These are phyloP conservation scores for Spathaspora boniae DNA, from an alignment of 805 yeast genomes.

Conservation along the genomic window DNA sequence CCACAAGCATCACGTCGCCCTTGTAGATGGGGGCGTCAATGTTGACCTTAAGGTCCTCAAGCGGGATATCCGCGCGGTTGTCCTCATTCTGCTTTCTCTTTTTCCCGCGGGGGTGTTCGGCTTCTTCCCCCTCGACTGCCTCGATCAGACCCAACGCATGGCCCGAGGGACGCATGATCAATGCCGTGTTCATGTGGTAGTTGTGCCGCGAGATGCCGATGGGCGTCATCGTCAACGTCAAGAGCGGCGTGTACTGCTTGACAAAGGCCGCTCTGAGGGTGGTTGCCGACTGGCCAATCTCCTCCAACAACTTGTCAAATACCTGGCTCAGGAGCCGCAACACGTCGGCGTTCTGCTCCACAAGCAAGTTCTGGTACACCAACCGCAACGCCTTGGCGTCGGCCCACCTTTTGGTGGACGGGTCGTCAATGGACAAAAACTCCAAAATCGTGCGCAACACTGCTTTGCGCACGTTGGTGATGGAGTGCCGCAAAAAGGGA, in stretches of 20 bases:
- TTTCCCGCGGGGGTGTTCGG: constrained; percentile 38
- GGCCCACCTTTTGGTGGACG: constrained; percentile 64
- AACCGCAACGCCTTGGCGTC: constrained; percentile 70
- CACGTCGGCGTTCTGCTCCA: constrained; percentile 83
- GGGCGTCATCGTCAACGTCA: constrained; percentile 82
- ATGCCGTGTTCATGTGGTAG: constrained; percentile 75
- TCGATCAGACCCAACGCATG: constrained; percentile 27
- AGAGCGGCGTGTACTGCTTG: constrained; percentile 55
- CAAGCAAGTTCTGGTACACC: constrained; percentile 78
- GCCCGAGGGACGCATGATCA: constrained; percentile 80
- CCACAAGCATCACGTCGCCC: constrained; percentile 88
- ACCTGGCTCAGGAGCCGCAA: constrained; percentile 59
- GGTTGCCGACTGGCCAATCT: constrained; percentile 41
- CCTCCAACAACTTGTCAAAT: constrained; percentile 52
- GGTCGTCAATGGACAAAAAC: constrained; percentile 59
- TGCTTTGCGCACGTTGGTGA: constrained; percentile 84
- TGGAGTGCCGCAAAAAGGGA: constrained; percentile 92
- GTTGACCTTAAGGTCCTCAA: constrained; percentile 65
- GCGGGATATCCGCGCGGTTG: constrained; percentile 38
- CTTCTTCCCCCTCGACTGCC: too few relatives aligned
- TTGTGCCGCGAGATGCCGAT: constrained; percentile 89
- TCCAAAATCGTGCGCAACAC: constrained; percentile 78
- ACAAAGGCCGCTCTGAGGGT: constrained; percentile 50
- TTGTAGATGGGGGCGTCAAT: constrained; percentile 89
- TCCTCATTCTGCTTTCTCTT: constrained; percentile 41